Base-by-base conservation (phyloP, 2,329 filamentous ascomycete genomes). In the Neonectria faginata region DNA sequence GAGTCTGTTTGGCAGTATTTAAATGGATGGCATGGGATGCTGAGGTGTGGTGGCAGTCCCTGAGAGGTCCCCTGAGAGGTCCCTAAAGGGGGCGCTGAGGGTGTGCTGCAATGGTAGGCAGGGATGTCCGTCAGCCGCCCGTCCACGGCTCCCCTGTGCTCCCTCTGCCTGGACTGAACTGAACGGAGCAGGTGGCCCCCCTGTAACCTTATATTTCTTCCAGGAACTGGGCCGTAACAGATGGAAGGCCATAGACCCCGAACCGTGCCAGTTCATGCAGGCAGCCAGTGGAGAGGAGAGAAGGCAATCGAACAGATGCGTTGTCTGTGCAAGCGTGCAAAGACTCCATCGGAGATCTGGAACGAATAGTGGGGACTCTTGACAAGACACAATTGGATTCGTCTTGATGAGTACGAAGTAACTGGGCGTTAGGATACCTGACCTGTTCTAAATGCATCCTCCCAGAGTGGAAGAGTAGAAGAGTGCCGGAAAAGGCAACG, bases 201-300 rank as follows among this genome's bases (percentile, higher is more conserved):
- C 54, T 62, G 54, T 45, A 20, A n/a, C 3, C 27, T 18, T 33
- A 27, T 4, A 41, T 41, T 41, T 10, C 29, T 14, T 33, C 29
- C 48, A 51, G 48, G 29, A 20, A 51, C 48, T 51, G 12, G 16
- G 33, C 36, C 25, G 53, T 42, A 62, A n/a, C 31, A 54, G 33
- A 55, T 55, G 50, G 60, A 63, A 63, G 42, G 50, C 42, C 42
- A 50, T 41, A 16, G 42, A 55, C 42, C 11, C 20, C 48, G 18
- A 42, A 48, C 31, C 31, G 29, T 55, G 18, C 51, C 62, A 41
- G 62, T 64, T 64, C 62, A 64, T 64, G 62, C 62, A 64, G 39
- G 60, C 44, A 22, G 45, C 27, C 51, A 51, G 59, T 25, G 22
- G 14, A 29, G 48, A 39, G 39, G 44, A 44, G 45, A 36, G 42